Evolutionary conservation across 108 stramenopile genomes (phyloP).

Genomic region (Fragilariopsis cylindrus): DNA sequence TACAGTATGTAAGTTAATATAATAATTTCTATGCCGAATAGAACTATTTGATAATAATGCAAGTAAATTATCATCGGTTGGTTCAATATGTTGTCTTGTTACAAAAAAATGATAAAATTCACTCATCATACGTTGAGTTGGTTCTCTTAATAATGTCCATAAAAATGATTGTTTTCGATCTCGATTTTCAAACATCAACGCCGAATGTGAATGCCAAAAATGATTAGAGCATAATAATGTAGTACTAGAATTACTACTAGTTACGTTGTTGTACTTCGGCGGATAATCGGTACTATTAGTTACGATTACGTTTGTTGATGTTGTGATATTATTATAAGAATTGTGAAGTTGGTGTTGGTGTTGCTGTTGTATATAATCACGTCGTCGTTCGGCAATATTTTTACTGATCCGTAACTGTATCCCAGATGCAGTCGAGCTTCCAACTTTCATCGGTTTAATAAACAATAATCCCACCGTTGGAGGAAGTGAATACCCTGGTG

Average conservation of each 20-base stretch:
- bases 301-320: no score
- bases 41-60: not conserved
- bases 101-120: constrained; percentile 53
- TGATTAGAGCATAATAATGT: not conserved
- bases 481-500: no score
- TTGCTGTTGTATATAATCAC: not conserved
- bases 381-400: constrained; percentile 27
- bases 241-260: no score
- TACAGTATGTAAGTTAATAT: not conserved
- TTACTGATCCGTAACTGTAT: constrained; percentile 39
- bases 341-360: no score
- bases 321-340: no score
- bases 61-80: constrained; percentile 23
- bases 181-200: not conserved
- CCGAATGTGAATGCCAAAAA: not conserved
- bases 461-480: constrained; percentile 29
- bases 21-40: not conserved
- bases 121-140: constrained; percentile 37
- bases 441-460: constrained; percentile 33
- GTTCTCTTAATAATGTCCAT: constrained; percentile 51
- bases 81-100: constrained; percentile 27
- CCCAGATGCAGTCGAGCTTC: constrained; percentile 31
- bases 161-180: constrained; percentile 6
- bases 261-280: no score
- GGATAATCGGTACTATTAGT: no score